Evolutionary conservation across 2,329 filamentous ascomycete genomes (phyloP), one percentile per base, ranked within the genome.

Genomic region (Arthrobotrys pseudoclavata): DNA sequence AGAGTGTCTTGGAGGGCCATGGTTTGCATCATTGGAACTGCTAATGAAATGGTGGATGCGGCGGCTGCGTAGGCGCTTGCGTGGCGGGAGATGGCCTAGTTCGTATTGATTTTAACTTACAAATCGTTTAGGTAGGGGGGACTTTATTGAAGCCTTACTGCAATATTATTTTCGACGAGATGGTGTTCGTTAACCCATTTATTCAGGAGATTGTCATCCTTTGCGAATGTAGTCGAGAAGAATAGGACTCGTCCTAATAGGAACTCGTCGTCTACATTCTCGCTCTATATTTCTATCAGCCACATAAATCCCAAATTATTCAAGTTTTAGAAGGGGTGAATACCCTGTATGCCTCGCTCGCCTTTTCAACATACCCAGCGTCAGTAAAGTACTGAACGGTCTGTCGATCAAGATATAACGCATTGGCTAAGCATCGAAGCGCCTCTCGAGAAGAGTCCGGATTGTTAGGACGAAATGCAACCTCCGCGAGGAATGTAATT

Each of bases 181-280:
- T 87, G 84, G 81, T 93, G 85, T 24, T 92, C 85, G 67, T 89
- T 87, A 57, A 95, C 88, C 9, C 96, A 86, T 2, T 86, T 84
- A 18, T 87, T 84, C 64, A 94, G 34, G n/a, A 76, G 66, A 4
- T 29, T 88, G 82, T 93, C 86, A 79, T 92, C 84, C n/a, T 87
- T 88, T 12, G 91, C 91, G 77, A 88, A 88, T 83, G 96, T 96
- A 0, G 93, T 96, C 34, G 90, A 88, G 10, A 96, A 86, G 81
- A 97, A 94, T 15, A 96, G 85, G 50, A 96, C 89, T 64, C 93
- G 88, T n/a, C 91, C 91, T 76, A 88, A 85, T 1, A 98, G 86
- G 83, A 98, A 97, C 82, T 98, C 94, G 80, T 97, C 91, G 78
- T 98, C 94, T 69, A 88, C 87, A 80, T 87, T 90, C 79, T 93